These are phyloP conservation scores for Beauveria varroae DNA, from an alignment of 2,329 filamentous ascomycete species.

Conservation along the genomic window DNA sequence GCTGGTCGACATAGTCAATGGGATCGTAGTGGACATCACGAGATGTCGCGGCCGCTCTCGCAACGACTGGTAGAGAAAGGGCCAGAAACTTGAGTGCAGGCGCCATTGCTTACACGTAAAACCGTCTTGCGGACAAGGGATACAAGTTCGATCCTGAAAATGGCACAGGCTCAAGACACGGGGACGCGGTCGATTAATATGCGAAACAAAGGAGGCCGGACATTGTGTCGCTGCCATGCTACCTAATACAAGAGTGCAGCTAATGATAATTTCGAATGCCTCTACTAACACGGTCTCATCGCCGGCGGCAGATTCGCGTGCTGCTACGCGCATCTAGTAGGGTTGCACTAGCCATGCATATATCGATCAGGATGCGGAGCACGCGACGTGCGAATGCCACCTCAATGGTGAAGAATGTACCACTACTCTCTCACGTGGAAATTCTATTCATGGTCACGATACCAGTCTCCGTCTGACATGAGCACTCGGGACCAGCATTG, in stretches of 20 bases:
- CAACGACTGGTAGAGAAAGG: background rate
- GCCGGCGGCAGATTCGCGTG: conserved; percentile 5
- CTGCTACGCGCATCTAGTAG: conserved; percentile 3
- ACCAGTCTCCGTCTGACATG: background rate
- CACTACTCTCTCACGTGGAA: conserved; percentile 1
- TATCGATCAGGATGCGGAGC: conserved; percentile 1
- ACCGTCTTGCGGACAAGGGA: background rate
- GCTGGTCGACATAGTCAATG: conserved; percentile 26
- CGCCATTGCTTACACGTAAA: background rate
- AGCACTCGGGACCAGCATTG: background rate
- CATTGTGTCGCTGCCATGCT: background rate
- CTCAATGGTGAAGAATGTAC: background rate
- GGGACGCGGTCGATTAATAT: background rate
- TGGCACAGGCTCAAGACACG: background rate
- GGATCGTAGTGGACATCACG: conserved; percentile 21
- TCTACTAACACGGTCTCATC: background rate
- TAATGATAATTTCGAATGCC: background rate
- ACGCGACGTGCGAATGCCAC: conserved; percentile 4
- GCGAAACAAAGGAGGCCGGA: background rate
- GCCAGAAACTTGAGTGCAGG: background rate
- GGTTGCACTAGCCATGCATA: background rate
- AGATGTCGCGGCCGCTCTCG: background rate
- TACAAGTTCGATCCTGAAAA: background rate
- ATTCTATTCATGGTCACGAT: conserved; percentile 3
- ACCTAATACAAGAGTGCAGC: background rate